Evolutionary conservation across 352 stramenopile species (phyloP), one percentile per base, ranked within the genome.

Genomic region (Saprolegnia diclina): DNA sequence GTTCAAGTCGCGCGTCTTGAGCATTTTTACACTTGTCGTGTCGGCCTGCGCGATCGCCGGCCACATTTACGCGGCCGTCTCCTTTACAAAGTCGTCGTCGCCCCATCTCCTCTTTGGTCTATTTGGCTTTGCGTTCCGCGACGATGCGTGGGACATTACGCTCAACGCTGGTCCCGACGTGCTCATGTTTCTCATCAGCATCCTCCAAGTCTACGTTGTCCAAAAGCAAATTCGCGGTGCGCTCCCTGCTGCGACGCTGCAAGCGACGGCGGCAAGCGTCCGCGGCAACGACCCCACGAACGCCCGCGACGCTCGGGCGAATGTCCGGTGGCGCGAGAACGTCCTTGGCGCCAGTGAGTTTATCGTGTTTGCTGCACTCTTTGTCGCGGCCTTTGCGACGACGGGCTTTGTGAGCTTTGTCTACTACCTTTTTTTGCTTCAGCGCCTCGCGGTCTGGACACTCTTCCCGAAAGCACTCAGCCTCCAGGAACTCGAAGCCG

Each of bases 121-220:
- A 5, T 72, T 91, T 56, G 83, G 84, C 1, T 82, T 94, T 57
- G 46, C 67, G 5, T 74, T 83, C 56, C 75, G 84, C 65, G 56
- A 74, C 22, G 73, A 54, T 21, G 72, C 71, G 2, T 74, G 46
- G 18, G 74, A 85, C 24, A 83, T 79, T 56, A 56, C 87, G 13
- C 71, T 78, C 18, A 72, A 75, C 16, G 65, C 88, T 21, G 83
- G 74, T 9, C 77, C 89, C 35, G 86, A 94, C 56, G 73, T 66
- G 1, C 71, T 94, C 24, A 80, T 94, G 37, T 44, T 88, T 3
- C 59, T 77, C 5, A 83, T 75, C 44, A 87, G 80, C 37, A 46
- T 73, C 4, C 38, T 92, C 18, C 83, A 94, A 53, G 82, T 83
- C 52, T 90, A 85, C 64, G 82, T 85, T 64, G 77, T 91, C 7